These are phyloP conservation scores for Saccharomyces hybrid DNA, from an alignment of 1,139 yeast species.

Conservation along the genomic window DNA sequence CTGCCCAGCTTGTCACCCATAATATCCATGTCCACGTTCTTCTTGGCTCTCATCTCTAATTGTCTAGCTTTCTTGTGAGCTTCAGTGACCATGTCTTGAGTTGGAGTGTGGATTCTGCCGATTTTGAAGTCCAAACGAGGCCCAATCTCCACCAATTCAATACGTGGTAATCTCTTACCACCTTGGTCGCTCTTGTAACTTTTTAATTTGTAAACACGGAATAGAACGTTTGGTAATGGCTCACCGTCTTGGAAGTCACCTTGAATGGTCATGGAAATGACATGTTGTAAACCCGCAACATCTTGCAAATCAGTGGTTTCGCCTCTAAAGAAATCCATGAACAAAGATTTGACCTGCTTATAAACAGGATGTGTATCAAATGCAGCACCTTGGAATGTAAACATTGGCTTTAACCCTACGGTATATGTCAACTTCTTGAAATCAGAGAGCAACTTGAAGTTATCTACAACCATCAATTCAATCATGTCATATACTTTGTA, in stretches of 20 bases:
- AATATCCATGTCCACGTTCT: constrained; percentile 78
- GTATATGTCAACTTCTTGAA: constrained; percentile 75
- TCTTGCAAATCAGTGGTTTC: constrained; percentile 78
- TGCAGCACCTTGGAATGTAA: constrained; percentile 84
- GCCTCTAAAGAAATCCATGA: constrained; percentile 87
- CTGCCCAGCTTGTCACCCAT: constrained; percentile 98
- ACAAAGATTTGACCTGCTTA: constrained; percentile 78
- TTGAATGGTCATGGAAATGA: constrained; percentile 74
- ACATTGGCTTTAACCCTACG: constrained; percentile 90
- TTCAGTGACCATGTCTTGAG: constrained; percentile 85
- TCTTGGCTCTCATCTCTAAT: constrained; percentile 71
- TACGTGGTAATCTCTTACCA: constrained; percentile 68
- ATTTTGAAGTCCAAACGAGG: constrained; percentile 90
- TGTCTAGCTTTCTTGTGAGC: constrained; percentile 79
- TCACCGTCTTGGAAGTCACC: constrained; percentile 69
- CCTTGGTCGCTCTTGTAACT: constrained; percentile 72
- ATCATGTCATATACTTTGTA: constrained; percentile 89
- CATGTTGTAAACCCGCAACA: constrained; percentile 89
- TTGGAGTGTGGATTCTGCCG: constrained; percentile 80
- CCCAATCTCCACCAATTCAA: constrained; percentile 91
- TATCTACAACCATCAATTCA: constrained; percentile 68
- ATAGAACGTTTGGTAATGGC: constrained; percentile 69
- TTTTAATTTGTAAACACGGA: constrained; percentile 83
- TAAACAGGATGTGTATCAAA: constrained; percentile 85
- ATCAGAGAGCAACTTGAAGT: constrained; percentile 66